phyloP scores from a whole-genome alignment of 164 flowering plant species.

The Kingdonia uniflora region DNA sequence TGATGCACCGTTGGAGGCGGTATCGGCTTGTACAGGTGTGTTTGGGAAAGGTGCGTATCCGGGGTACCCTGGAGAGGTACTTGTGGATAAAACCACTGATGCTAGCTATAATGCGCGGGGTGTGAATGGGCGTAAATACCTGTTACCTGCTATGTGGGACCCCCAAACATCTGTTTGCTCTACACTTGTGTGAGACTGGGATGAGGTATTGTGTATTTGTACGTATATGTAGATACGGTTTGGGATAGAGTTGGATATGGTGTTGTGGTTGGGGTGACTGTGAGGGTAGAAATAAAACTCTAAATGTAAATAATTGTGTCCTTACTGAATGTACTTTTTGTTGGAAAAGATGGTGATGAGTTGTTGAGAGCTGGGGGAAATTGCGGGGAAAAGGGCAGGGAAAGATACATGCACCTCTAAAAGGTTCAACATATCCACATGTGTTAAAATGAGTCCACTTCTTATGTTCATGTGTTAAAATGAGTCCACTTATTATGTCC shows the following conservation, averaged over 20 bases:
- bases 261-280: no score
- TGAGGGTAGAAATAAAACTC: no score
- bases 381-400: no score
- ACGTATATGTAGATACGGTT: not conserved
- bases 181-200: constrained; percentile 6
- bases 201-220: not conserved
- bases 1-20: constrained; percentile 23
- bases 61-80: constrained; percentile 24
- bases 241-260: not conserved
- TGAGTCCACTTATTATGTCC: no score
- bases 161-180: constrained; percentile 16
- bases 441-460: no score
- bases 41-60: constrained; percentile 28
- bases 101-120: constrained; percentile 28
- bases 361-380: no score
- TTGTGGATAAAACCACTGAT: constrained; percentile 16
- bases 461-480: no score
- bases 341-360: no score
- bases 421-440: no score
- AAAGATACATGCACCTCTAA: no score
- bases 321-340: not conserved
- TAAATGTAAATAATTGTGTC: not conserved
- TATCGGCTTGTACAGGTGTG: constrained; percentile 23
- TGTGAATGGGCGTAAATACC: constrained; percentile 16
- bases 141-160: constrained; percentile 24